Evolutionary conservation across 176 grass and related monocot species (phyloP), one percentile per base, ranked within the genome.

Genomic region (Oryza meyeriana): DNA sequence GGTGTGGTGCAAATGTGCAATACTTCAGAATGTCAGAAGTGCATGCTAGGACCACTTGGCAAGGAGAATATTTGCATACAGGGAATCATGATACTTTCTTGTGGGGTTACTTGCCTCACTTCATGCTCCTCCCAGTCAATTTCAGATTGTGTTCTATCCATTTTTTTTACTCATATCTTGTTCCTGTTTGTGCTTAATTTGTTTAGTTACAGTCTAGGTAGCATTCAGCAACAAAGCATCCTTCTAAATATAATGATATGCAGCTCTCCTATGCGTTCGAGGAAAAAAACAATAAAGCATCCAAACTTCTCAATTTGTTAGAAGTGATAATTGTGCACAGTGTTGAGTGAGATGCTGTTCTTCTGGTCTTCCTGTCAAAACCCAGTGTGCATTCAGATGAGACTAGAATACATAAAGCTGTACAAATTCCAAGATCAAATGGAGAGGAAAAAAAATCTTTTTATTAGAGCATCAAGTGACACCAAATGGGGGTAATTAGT

Each of bases 401-500:
- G 22, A 67, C 5, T 50, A 27, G 61, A 48, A 79, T 32, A 31
- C 24, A 47, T 7, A 80, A 71, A 42, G 50, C 8, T 61, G 45
- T 24, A 50, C 61, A 58, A 65, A 29, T 44, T 16, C 68, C 26
- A 55, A 10, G 20, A 68, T 76, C 47, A 61, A 76, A 73, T 11
- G 64, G 42, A 22, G 68, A 25, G 1, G 27, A 32, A 75, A 75
- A 27, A 11, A 8, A 14, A 59, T 5, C 79, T 71, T 87, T 87
- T 82, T 17, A 69, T 82, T 16, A 69, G 48, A 30, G 48, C 52
- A 39, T 69, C 72, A 68, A 84, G 72, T 77, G 62, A 33, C 32
- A 33, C 52, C 72, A 64, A 74, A 81, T 87, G 80, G 66, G 74
- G 66, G 57, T 78, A 78, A 88, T 88, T 64, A 88, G 86, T 83